Evolutionary conservation across 192 early-diverging fungal genomes (phyloP), one percentile per base, ranked within the genome.

Genomic region (Jimgerdemannia flammicorona): DNA sequence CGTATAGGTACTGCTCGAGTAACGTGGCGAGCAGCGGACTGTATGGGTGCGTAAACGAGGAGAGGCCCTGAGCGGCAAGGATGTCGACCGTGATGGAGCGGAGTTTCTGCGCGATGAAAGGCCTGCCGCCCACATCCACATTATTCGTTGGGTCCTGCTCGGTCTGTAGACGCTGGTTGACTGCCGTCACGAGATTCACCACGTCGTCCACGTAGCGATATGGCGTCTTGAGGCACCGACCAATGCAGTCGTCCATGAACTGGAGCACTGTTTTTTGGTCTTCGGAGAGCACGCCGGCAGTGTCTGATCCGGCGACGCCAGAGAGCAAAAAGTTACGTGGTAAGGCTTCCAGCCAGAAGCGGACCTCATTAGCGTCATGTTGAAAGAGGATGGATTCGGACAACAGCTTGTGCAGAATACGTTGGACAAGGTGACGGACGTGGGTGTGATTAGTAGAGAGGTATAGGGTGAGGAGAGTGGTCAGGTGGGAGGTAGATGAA

Each of bases 211-310:
- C 87, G 71, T 89, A 84, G 66, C 85, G 83, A 75, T 90, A 90
- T 64, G 90, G 89, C 17, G 81, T 78, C 42, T 87, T 84, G 4
- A 85, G 74, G 68, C 87, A 91, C 14, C 86, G 82, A 70, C 75
- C 81, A 59, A 93, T 82, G 70, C 90, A 89, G 72, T 88, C 86
- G 72, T 93, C 91, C 18, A 94, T 73, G 77, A 89, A 94, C n/a
- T 85, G 70, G 39, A 94, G 72, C 6, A 91, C 78, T 2, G 70
- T 39, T 44, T 63, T 70, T 54, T 84, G 85, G 6, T 83, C 74
- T 44, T 66, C 70, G 17, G 75, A 63, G 17, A 84, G 64, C 44
- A 72, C 70, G 44, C 76, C 78, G 44, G 54, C 63, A 63, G 43
- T 75, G 66, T 20, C 82, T 80, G 44, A 79, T 73, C 14, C 66